These are phyloP conservation scores for Sporisorium reilianum DNA, from an alignment of 1,284 basidiomycete species.

Conservation along the genomic window DNA sequence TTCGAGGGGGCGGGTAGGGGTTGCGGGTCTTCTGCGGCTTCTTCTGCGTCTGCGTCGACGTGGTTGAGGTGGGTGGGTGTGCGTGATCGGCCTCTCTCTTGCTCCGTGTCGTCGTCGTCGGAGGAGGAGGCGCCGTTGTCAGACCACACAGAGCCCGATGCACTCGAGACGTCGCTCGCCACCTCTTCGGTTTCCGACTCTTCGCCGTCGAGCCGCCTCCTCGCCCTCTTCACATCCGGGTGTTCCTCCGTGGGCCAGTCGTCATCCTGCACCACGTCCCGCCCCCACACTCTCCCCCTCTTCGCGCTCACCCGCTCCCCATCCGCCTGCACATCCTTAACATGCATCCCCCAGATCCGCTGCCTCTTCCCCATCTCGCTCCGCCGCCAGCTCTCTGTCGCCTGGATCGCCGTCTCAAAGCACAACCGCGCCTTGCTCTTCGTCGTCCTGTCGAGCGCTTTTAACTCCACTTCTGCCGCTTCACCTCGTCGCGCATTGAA, in stretches of 20 bases:
- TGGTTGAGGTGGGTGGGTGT: neutral
- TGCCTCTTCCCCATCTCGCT: conserved; percentile 19
- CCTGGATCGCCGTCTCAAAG: conserved; percentile 27
- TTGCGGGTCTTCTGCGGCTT: neutral
- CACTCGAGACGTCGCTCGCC: neutral
- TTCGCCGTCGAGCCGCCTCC: conserved; percentile 9
- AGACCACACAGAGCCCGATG: conserved; percentile 10
- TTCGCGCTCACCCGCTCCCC: neutral
- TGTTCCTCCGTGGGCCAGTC: conserved; percentile 17
- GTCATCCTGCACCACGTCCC: conserved; percentile 1
- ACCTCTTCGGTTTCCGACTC: neutral
- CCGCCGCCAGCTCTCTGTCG: neutral
- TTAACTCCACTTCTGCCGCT: conserved; percentile 11
- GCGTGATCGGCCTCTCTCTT: conserved; percentile 8
- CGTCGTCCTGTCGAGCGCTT: conserved; percentile 25
- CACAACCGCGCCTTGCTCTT: conserved; percentile 19
- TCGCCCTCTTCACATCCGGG: neutral
- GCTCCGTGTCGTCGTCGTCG: neutral
- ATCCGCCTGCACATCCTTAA: conserved; percentile 3
- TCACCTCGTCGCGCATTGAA: neutral
- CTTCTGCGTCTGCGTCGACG: neutral
- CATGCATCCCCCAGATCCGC: conserved; percentile 27
- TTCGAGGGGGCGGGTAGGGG: neutral
- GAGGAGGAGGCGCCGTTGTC: neutral
- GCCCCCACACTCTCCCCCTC: conserved; percentile 26